Percentiles rank a stretch among this genome's conserved stretches.
These are phyloP conservation scores for Kazachstania africana DNA, from an alignment of 805 yeast species.

Conservation along the genomic window DNA sequence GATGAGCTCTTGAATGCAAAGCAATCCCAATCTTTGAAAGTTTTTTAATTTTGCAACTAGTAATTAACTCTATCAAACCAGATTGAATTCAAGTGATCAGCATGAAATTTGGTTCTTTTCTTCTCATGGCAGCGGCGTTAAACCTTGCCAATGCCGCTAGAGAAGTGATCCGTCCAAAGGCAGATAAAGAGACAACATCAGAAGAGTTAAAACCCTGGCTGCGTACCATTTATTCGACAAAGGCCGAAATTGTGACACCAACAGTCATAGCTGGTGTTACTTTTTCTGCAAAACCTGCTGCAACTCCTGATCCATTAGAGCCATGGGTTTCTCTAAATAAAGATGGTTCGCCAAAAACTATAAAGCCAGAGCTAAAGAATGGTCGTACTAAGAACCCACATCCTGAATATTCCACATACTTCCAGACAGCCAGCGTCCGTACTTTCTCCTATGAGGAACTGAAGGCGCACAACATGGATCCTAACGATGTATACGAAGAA, in stretches of 20 bases:
- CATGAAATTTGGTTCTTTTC: no score
- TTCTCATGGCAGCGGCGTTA: no score
- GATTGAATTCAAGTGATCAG: no score
- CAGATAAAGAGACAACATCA: constrained; percentile 26
- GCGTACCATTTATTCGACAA: constrained; percentile 50
- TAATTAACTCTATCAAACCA: no score
- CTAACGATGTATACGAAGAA: constrained; percentile 46
- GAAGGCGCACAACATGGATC: constrained; percentile 63
- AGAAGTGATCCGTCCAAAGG: constrained; percentile 25
- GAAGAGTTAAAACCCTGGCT: constrained; percentile 53
- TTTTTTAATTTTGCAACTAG: no score
- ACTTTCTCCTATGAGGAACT: constrained; percentile 48
- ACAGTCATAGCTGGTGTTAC: constrained; percentile 49
- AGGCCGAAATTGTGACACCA: constrained; percentile 60
- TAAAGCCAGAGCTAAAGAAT: constrained; percentile 62
- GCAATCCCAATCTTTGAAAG: no score
- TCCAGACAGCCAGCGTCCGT: constrained; percentile 54
- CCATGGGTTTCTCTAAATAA: constrained; percentile 75
- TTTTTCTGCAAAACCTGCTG: constrained; percentile 34
- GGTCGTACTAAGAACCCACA: constrained; percentile 54
- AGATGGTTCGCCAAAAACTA: constrained; percentile 70
- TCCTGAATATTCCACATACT: constrained; percentile 69
- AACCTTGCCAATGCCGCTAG: no score
- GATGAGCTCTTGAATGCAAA: no score
- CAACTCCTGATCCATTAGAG: constrained; percentile 48